Evolutionary conservation across 345 rosid genomes (phyloP).

Genomic region (Populus davidiana): DNA sequence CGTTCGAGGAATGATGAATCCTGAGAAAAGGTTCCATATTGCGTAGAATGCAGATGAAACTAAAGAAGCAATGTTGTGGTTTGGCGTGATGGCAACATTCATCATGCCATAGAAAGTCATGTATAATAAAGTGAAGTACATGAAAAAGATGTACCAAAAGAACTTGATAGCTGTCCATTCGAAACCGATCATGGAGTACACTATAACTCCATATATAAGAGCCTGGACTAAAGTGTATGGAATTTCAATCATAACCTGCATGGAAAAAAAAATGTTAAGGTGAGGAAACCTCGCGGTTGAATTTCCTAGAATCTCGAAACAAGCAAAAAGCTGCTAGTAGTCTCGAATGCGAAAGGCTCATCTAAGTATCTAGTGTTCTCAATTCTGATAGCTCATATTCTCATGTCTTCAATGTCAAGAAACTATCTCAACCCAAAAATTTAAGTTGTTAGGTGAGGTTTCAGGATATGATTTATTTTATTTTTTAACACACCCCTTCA

Average conservation of each 20-base stretch:
- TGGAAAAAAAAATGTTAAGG: not conserved
- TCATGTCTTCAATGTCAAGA: too few species aligned
- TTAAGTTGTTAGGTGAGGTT: too few species aligned
- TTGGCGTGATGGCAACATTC: constrained; percentile 59
- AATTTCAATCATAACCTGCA: constrained; percentile 51
- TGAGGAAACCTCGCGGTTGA: not conserved
- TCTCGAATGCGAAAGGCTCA: too few species aligned
- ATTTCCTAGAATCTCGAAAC: not conserved
- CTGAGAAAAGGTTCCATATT: constrained; percentile 65
- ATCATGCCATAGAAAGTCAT: constrained; percentile 68
- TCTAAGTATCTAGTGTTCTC: too few species aligned
- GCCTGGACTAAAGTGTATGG: constrained; percentile 51
- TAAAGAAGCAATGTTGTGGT: constrained; percentile 51
- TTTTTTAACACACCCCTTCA: too few species aligned
- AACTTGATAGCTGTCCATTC: constrained; percentile 48
- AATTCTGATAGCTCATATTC: not conserved
- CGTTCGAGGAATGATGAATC: constrained; percentile 50
- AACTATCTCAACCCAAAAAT: too few species aligned
- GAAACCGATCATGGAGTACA: constrained; percentile 61
- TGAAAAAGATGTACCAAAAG: constrained; percentile 58
- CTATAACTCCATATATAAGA: constrained; percentile 46
- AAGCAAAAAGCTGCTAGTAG: not conserved
- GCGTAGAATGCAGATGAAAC: constrained; percentile 44
- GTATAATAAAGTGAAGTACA: constrained; percentile 59
- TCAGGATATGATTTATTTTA: too few species aligned